Conservation (phyloP, 2,329 filamentous ascomycete species). For the Aschersonia sp. region DNA sequence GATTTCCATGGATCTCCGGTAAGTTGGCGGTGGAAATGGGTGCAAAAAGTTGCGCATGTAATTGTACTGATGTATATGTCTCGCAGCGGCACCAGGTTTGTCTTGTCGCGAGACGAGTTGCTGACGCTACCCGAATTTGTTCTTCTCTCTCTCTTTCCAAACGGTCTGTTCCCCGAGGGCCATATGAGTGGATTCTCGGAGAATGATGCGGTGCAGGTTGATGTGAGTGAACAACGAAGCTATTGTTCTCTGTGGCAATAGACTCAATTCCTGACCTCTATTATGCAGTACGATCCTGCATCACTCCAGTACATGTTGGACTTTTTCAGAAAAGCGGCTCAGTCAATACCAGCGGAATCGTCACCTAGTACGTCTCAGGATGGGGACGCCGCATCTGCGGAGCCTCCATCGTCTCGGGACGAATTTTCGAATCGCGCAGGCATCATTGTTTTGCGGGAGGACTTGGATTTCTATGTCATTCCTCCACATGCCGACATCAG, state of each 20-base stretch:
- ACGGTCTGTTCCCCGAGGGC: slow-evolving; percentile 92
- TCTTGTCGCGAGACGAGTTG: slow-evolving; percentile 85
- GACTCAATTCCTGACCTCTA: not conserved
- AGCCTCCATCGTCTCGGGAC: slow-evolving; percentile 53
- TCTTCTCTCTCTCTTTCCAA: slow-evolving; percentile 90
- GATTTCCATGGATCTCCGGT: slow-evolving; percentile 89
- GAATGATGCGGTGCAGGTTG: slow-evolving; percentile 88
- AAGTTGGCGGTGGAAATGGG: slow-evolving; percentile 16
- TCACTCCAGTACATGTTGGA: slow-evolving; percentile 98
- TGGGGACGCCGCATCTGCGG: slow-evolving; percentile 48
- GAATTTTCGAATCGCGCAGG: slow-evolving; percentile 84
- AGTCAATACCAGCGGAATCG: slow-evolving; percentile 73
- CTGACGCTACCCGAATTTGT: slow-evolving; percentile 95
- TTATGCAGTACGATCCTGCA: slow-evolving; percentile 74
- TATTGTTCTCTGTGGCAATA: not conserved
- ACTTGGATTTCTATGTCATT: slow-evolving; percentile 95
- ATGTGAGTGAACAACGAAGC: slow-evolving; percentile 48
- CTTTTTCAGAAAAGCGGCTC: slow-evolving; percentile 90
- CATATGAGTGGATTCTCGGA: slow-evolving; percentile 90
- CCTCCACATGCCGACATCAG: slow-evolving; percentile 74
- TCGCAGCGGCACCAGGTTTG: slow-evolving; percentile 76
- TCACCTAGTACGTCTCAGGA: slow-evolving; percentile 53
- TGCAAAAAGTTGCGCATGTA: not conserved
- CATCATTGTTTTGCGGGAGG: slow-evolving; percentile 92
- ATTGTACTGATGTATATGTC: slow-evolving; percentile 10